Conservation (phyloP, 768 basidiomycete species). For the Amanita pseudoporphyria region DNA sequence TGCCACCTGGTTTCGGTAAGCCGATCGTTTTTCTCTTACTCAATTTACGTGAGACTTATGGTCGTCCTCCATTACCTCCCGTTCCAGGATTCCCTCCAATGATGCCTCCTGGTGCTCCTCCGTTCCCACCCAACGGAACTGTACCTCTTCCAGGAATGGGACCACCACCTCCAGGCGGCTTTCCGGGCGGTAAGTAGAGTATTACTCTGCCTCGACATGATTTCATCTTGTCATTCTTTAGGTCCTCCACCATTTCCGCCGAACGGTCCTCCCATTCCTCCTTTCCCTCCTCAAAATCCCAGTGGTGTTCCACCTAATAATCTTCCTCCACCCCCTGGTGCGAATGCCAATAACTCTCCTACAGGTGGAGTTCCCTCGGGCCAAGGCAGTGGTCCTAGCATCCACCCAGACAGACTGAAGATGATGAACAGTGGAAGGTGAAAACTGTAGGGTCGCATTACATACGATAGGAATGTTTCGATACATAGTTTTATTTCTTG, state of each 20-base stretch:
- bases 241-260: conserved; percentile 43
- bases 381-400: conserved; percentile 44
- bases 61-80: conserved; percentile 65
- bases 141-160: conserved; percentile 37
- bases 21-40: conserved; percentile 19
- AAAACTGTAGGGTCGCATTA: conserved; percentile 1
- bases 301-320: conserved; percentile 23
- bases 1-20: conserved; percentile 49
- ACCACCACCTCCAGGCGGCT: conserved; percentile 28
- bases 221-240: conserved; percentile 11
- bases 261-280: conserved; percentile 30
- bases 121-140: conserved; percentile 60
- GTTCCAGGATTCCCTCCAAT: conserved; percentile 46
- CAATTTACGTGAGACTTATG: conserved; percentile 16
- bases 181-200: conserved; percentile 30
- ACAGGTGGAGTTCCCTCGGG: conserved; percentile 18
- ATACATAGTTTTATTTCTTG: not conserved
- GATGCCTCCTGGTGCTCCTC: conserved; percentile 49
- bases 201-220: conserved; percentile 6
- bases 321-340: conserved; percentile 20
- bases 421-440: conserved; percentile 50
- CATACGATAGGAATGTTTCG: not conserved
- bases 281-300: conserved; percentile 31
- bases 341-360: conserved; percentile 21
- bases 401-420: conserved; percentile 75